Evolutionary conservation across 352 stramenopile species (phyloP), one percentile per base, ranked within the genome.

Genomic region (Phytophthora pini): DNA sequence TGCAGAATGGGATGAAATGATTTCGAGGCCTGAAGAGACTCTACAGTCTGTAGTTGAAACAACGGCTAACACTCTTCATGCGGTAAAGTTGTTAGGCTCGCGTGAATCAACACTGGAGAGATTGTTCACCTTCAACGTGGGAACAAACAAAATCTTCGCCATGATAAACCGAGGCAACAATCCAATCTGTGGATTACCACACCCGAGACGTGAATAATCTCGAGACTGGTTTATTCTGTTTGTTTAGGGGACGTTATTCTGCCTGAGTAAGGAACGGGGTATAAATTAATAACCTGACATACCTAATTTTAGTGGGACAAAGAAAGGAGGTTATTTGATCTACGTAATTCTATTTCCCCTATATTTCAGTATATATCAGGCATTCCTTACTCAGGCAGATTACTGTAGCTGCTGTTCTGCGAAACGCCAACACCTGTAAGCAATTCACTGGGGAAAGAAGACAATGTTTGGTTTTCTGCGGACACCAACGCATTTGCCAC

Each of bases 1-100:
- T 60, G 46, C 17, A 29, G n/a, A 70, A 70, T 70, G 61, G 17
- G 12, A 62, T 32, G 12, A 46, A 49, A 7, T 20, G 29, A 17
- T 51, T 9, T 9, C 17, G 20, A 36, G 31, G 7, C 8, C 31
- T 36, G 31, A 36, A 36, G 31, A 36, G 31, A 13, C 31, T 36
- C 17, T 20, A 20, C 17, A 1, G 17, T 20, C 17, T 20, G 17
- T 20, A 20, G 17, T 20, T 20, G 17, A 20, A 20, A 20, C 17
- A 20, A 0, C 17, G 0, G 17, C 17, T 20, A 20, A 20, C 17
- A 20, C 17, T 20, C 17, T 0, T 26, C 31, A 11, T 36, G 31
- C 9, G 31, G 31, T 52, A 36, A 22, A 24, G 45, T 24, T 52
- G 12, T 17, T 20, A 20, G 17, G 17, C 17, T 20, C 17, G 17